These are phyloP conservation scores for Sordariomycetes sp. DNA, from an alignment of 2,329 filamentous ascomycete species.

Conservation along the genomic window DNA sequence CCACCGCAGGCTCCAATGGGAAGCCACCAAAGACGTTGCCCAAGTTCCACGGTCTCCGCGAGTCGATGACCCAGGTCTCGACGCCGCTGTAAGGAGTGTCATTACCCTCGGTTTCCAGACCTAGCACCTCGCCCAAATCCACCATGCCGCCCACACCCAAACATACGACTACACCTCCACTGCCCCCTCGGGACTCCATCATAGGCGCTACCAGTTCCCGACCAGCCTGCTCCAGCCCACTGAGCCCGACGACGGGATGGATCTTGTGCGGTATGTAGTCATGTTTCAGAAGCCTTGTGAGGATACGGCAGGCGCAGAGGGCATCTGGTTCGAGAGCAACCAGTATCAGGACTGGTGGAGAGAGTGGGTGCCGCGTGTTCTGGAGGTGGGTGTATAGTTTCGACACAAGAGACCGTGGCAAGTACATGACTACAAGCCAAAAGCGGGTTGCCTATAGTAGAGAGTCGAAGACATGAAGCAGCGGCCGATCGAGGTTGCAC, in stretches of 20 bases:
- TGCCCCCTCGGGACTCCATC: constrained; percentile 76
- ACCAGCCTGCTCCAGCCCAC: constrained; percentile 73
- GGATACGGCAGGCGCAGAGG: constrained; percentile 88
- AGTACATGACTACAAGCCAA: constrained; percentile 62
- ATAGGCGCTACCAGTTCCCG: constrained; percentile 73
- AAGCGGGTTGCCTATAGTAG: constrained; percentile 14
- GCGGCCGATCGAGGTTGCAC: not conserved
- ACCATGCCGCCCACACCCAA: constrained; percentile 88
- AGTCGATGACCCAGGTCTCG: constrained; percentile 90
- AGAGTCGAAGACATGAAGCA: constrained; percentile 5
- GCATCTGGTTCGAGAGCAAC: constrained; percentile 92
- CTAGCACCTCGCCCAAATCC: constrained; percentile 72
- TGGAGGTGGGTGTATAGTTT: constrained; percentile 88
- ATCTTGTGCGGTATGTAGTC: constrained; percentile 98
- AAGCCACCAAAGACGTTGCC: constrained; percentile 83
- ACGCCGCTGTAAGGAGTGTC: constrained; percentile 70
- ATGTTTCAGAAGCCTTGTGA: constrained; percentile 87
- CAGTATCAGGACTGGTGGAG: constrained; percentile 82
- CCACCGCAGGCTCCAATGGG: constrained; percentile 41
- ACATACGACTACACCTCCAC: constrained; percentile 83
- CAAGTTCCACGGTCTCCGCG: constrained; percentile 88
- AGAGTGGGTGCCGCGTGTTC: constrained; percentile 77
- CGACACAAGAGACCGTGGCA: constrained; percentile 79
- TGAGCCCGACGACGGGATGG: constrained; percentile 87
- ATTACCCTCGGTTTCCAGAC: constrained; percentile 55